A percentile compares a stretch with the other conserved stretches of the same genome.
Evolutionary conservation across 2,329 filamentous ascomycete genomes (phyloP).

Genomic region (Neofusicoccum kwambonambiense): DNA sequence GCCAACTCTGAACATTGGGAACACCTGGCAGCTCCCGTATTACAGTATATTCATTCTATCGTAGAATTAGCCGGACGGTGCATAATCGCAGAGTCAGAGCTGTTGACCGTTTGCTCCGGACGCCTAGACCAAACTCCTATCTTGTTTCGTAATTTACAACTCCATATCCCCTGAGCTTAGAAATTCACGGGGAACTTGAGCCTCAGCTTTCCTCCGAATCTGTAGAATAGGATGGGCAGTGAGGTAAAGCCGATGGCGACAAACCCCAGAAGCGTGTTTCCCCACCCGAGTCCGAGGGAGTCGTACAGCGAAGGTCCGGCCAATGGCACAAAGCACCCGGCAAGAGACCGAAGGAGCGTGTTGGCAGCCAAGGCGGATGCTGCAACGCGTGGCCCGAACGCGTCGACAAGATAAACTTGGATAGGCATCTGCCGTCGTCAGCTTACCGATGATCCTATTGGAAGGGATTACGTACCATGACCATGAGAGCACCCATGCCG

Average conservation of each 20-base stretch:
- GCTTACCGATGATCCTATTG: not conserved
- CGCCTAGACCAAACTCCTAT: no score
- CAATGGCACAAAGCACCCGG: constrained; percentile 24
- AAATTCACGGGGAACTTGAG: not conserved
- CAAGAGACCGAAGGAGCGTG: constrained; percentile 22
- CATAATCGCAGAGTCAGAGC: no score
- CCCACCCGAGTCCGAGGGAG: constrained; percentile 23
- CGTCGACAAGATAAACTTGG: constrained; percentile 36
- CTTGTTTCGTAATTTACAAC: no score
- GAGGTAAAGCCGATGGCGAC: constrained; percentile 65
- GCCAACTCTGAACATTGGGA: no score
- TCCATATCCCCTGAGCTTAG: not conserved
- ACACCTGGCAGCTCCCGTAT: no score
- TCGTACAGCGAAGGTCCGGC: constrained; percentile 23
- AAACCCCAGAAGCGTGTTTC: constrained; percentile 60
- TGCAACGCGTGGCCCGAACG: constrained; percentile 30
- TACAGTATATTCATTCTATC: no score
- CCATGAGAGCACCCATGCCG: not conserved
- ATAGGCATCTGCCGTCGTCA: constrained; percentile 22
- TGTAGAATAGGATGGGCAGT: constrained; percentile 69
- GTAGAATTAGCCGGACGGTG: no score
- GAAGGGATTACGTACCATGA: not conserved
- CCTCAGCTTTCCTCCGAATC: constrained; percentile 58
- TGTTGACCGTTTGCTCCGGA: no score
- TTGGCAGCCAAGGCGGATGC: constrained; percentile 37